A percentile compares a stretch with the other conserved stretches of the same genome.
These are phyloP conservation scores for Mytilinidion resinicola DNA, from an alignment of 495 filamentous ascomycete genomes.

Conservation along the genomic window DNA sequence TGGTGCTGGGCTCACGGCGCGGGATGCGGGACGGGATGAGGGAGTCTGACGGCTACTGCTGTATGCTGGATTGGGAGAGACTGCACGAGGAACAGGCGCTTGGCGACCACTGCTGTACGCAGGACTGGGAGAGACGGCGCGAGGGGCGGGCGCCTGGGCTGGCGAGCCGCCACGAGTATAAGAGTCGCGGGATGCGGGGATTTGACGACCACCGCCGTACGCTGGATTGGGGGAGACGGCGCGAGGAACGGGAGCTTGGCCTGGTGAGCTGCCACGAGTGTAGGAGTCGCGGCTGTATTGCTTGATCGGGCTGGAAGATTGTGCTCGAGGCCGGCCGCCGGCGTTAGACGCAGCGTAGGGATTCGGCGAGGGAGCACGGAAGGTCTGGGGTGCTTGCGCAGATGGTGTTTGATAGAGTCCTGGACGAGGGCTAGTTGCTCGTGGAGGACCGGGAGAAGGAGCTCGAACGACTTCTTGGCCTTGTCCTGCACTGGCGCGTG, in stretches of 20 bases:
- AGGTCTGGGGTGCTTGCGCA: constrained; percentile 11
- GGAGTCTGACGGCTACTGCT: neutral
- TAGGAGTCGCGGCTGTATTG: constrained; percentile 55
- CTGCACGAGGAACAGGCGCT: constrained; percentile 23
- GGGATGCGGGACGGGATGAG: constrained; percentile 1
- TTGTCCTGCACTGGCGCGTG: constrained; percentile 8
- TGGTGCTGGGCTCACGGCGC: constrained; percentile 22
- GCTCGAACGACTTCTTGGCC: constrained; percentile 27
- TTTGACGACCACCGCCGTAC: constrained; percentile 5
- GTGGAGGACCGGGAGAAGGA: constrained; percentile 31
- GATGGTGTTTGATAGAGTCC: constrained; percentile 30
- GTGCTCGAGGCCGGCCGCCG: constrained; percentile 29
- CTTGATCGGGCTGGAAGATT: constrained; percentile 45
- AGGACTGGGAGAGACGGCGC: constrained; percentile 54
- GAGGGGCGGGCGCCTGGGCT: constrained; percentile 37
- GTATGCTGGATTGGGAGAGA: constrained; percentile 29
- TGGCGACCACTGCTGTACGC: neutral
- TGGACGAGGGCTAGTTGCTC: constrained; percentile 43
- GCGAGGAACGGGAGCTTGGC: constrained; percentile 14
- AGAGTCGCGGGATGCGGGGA: neutral
- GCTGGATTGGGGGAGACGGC: constrained; percentile 30
- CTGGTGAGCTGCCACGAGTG: constrained; percentile 39
- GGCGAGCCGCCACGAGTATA: neutral
- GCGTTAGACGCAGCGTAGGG: constrained; percentile 21
- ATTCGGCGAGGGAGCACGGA: constrained; percentile 26